Base-by-base conservation (phyloP, 805 yeast genomes). In the Candida vartiovaarae region DNA sequence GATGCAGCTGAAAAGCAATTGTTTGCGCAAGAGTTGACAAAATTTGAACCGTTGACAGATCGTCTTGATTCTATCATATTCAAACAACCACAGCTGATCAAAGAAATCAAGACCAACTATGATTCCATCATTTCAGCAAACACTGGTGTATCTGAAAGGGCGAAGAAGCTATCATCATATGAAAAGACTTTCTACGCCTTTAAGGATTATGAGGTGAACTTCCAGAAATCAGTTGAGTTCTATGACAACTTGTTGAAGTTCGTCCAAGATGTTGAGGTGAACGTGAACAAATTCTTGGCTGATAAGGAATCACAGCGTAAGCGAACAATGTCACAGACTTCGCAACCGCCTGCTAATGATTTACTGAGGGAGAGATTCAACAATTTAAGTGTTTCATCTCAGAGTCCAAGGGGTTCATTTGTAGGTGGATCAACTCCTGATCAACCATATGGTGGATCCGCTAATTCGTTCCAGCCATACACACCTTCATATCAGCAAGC, bases 11-110 rank as follows among this genome's bases (percentile, higher is more conserved):
- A 78, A 46, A 72, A 71, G 50, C 66, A 72, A 8, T 59, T 84
- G 10, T 89, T 90, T 58, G 75, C 78, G 15, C 73, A 75, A 45
- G 96, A 88, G 59, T 65, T 91, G 49, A 75, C 72, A 40, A 91
- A 91, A 62, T 91, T 88, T 61, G 76, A 75, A 32, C 82, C 83
- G 0, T 79, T 77, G 50, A 78, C 78, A 41, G 70, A 74, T 2
- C 75, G 95, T 43, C 65, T 91, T 26, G 84, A 80, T 32, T 75
- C 78, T 2, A 75, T 90, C 8, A 71, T 83, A n/a, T 73, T 71
- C 34, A 78, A 78, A 41, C 96, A 90, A 60, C 70, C 72, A 25
- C 62, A 64, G 3, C 60, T 80, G 6, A 63, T 76, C 42, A 72
- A 75, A 57, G 63, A 70, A 49, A 52, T 67, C 42, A 63, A 78